Evolutionary conservation across 352 stramenopile species (phyloP).

Genomic region (Peronospora farinosa): DNA sequence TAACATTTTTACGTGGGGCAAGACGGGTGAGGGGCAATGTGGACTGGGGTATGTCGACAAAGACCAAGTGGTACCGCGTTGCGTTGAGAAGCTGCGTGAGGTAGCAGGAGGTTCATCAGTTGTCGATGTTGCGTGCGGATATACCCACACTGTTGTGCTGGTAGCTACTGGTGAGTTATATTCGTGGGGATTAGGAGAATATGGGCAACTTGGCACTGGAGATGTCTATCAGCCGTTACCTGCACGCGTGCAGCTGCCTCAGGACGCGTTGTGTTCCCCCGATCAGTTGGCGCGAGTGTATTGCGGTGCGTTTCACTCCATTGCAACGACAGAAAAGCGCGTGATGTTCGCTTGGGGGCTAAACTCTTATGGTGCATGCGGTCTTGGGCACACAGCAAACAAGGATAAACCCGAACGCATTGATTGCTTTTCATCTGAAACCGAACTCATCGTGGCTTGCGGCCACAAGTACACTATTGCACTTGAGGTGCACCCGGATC

Average conservation of each 20-base stretch:
- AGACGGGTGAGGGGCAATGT: conserved; percentile 83
- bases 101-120: conserved; percentile 22
- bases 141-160: conserved; percentile 84
- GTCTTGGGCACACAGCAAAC: conserved; percentile 72
- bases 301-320: conserved; percentile 78
- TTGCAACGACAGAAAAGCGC: conserved; percentile 48
- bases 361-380: conserved; percentile 75
- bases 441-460: conserved; percentile 56
- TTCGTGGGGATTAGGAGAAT: conserved; percentile 87
- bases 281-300: conserved; percentile 54
- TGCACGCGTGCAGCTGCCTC: conserved; percentile 47
- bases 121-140: conserved; percentile 74
- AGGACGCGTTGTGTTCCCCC: conserved; percentile 34
- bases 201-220: conserved; percentile 85
- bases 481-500: conserved; percentile 38
- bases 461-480: conserved; percentile 82
- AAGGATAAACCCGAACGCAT: conserved; percentile 72
- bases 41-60: conserved; percentile 76
- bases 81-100: conserved; percentile 42
- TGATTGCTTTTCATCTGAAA: conserved; percentile 57
- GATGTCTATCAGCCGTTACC: conserved; percentile 77
- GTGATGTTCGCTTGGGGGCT: conserved; percentile 78
- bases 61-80: conserved; percentile 61
- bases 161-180: conserved; percentile 74
- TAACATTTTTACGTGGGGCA: conserved; percentile 79